Evolutionary conservation across 306 rosid genomes (phyloP).

Genomic region (Rosa persica): DNA sequence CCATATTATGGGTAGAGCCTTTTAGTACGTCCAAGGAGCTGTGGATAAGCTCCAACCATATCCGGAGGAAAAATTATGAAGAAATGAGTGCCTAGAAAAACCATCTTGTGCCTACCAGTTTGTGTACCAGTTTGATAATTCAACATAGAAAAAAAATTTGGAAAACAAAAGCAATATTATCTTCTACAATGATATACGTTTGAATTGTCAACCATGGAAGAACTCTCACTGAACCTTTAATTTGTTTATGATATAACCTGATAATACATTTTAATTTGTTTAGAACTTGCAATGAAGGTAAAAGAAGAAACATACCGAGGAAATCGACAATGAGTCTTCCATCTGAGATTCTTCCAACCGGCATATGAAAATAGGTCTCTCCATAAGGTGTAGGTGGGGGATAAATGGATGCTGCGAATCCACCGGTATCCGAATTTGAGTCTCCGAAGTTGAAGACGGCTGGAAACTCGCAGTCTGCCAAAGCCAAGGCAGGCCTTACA

Average conservation of each 20-base stretch:
- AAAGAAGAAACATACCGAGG: constrained; percentile 36
- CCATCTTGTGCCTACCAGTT: neutral
- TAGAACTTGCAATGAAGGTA: neutral
- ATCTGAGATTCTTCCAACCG: constrained; percentile 44
- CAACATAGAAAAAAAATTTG: neutral
- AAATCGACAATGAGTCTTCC: constrained; percentile 48
- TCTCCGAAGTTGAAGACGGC: constrained; percentile 59
- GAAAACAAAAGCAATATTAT: neutral
- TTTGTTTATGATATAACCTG: neutral
- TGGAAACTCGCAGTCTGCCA: constrained; percentile 36
- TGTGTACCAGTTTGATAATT: neutral
- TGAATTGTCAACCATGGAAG: neutral
- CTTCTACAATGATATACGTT: neutral
- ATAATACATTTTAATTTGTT: neutral
- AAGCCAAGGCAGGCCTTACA: constrained; percentile 14
- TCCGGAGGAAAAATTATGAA: neutral
- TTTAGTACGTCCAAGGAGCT: neutral
- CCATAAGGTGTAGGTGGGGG: constrained; percentile 37
- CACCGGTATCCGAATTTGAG: constrained; percentile 59
- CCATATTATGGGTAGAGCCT: neutral
- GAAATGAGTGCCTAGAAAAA: neutral
- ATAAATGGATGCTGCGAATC: constrained; percentile 28
- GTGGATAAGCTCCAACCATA: neutral
- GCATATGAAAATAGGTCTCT: constrained; percentile 43
- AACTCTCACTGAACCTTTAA: neutral